Base-by-base conservation (phyloP, 495 filamentous ascomycete species). In the Aspergillus sclerotioniger region DNA sequence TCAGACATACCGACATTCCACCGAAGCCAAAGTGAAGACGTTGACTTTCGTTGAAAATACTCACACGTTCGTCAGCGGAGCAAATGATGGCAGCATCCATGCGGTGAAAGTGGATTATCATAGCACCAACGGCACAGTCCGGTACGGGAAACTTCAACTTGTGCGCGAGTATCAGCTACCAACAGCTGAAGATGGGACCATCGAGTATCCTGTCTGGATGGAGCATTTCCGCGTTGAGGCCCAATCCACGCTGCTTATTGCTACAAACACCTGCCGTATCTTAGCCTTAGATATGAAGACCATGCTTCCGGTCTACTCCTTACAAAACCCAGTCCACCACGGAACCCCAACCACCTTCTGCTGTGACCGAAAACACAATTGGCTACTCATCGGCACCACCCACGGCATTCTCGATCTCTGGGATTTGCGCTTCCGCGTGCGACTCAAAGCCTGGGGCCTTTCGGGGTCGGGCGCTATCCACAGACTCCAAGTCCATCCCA, bases 331-430 rank as follows among this genome's bases (percentile, higher is more conserved):
- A 3, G 85, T 96, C 9, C 90, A 96, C 65, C 95, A 98, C 70
- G 95, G 95, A 29, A 92, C 89, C 2, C 91, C 90, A 7, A 98
- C 90, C 3, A 94, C 90, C 57, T 98, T 99, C 73, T 93, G 90
- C 71, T 76, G 93, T 31, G 90, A 96, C 62, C 77, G 85, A 25
- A 89, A 85, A 65, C 87, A 87, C 49, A 90, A 90, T 62, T 99
- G 95, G 95, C 76, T 99, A 4, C 76, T 96, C 7, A 72, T 98
- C 4, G 94, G 92, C 32, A 98, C 95, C 0, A 90, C 92, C 7
- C 92, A 98, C 63, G 95, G 95, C 3, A 86, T 97, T 47, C 76
- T 99, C 8, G 90, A 96, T 63, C 79, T 99, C 16, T 99, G 95
- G 94, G 95, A 99, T 68, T 82, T 99, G 15, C 88, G 95, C 15